Conservation (phyloP, 2,329 filamentous ascomycete genomes). For the Fusarium sp. region DNA sequence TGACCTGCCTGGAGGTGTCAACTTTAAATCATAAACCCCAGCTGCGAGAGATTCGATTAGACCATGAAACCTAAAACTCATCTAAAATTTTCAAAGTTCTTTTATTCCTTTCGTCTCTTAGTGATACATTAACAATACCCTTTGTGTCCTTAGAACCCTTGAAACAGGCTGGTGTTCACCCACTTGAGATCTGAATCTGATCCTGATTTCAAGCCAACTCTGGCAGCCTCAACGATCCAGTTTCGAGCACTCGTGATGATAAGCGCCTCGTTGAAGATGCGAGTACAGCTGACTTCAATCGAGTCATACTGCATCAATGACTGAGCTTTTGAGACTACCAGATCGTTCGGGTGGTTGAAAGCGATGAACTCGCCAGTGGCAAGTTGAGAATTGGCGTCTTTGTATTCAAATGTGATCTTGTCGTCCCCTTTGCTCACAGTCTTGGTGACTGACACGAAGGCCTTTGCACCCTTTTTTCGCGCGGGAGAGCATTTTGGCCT, state of each 20-base stretch:
- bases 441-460: background rate
- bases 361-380: fast-evolving
- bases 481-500: too few species aligned
- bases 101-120: background rate
- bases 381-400: fast-evolving
- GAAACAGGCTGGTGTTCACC: background rate
- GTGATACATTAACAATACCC: background rate
- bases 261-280: fast-evolving
- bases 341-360: fast-evolving
- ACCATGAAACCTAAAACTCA: background rate
- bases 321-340: fast-evolving
- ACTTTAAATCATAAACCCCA: background rate
- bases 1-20: background rate
- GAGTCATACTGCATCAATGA: fast-evolving
- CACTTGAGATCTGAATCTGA: background rate
- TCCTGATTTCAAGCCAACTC: background rate
- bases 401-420: fast-evolving
- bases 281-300: fast-evolving
- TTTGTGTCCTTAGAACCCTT: background rate
- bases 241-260: fast-evolving
- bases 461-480: background rate
- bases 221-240: background rate
- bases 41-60: background rate
- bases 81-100: background rate
- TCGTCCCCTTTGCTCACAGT: background rate